phyloP scores from a whole-genome alignment of 305 asterid genomes.

The Fraxinus nigra region DNA sequence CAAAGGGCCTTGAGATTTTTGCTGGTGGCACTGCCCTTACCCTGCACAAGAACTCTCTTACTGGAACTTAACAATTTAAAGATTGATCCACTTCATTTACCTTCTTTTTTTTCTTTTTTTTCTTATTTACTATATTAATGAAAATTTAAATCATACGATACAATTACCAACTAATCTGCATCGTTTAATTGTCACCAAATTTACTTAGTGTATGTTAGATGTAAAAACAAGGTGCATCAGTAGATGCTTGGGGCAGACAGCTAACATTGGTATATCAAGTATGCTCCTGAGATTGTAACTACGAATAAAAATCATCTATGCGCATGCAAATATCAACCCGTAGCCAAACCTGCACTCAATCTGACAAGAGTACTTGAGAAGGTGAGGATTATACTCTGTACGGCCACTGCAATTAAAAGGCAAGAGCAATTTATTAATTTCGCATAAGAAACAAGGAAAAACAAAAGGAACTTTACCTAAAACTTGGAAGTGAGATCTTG shows the following conservation, averaged over 20 bases:
- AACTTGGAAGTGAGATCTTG: slow-evolving; percentile 92
- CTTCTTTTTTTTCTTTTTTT: background rate
- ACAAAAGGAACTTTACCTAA: slow-evolving; percentile 44
- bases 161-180: background rate
- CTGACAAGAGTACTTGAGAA: slow-evolving; percentile 91
- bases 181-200: background rate
- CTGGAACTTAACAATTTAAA: background rate
- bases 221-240: background rate
- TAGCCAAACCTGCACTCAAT: slow-evolving; percentile 82
- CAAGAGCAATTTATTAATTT: slow-evolving; percentile 9
- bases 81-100: background rate
- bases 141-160: background rate
- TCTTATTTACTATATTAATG: background rate
- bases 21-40: slow-evolving; percentile 65
- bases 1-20: slow-evolving; percentile 50
- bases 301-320: background rate
- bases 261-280: background rate
- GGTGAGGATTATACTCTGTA: slow-evolving; percentile 71
- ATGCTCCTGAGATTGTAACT: background rate
- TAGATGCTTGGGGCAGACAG: background rate
- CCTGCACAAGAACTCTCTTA: slow-evolving; percentile 33
- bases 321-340: background rate
- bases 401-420: slow-evolving; percentile 64
- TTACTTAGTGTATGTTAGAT: background rate
- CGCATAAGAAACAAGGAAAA: background rate